Conservation (phyloP, 2,329 filamentous ascomycete genomes). For the Colletotrichum coccodes region DNA sequence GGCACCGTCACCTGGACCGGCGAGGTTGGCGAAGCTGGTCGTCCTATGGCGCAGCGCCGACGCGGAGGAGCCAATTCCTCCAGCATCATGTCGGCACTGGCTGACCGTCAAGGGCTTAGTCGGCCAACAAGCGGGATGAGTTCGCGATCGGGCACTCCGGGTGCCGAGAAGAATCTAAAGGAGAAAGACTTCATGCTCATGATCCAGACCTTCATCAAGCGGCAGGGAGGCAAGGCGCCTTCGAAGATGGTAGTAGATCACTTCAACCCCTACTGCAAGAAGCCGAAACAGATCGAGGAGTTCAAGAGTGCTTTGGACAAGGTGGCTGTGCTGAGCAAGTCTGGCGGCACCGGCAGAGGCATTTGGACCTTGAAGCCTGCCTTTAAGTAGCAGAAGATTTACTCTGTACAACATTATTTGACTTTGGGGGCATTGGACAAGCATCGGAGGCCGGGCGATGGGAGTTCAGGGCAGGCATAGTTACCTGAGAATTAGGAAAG, state of each 20-base stretch:
- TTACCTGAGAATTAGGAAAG: not conserved
- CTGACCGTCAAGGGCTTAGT: conserved; percentile 63
- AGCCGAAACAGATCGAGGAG: conserved; percentile 74
- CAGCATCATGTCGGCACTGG: conserved; percentile 65
- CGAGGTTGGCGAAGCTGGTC: conserved; percentile 79
- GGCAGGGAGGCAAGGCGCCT: conserved; percentile 81
- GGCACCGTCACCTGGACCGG: conserved; percentile 97
- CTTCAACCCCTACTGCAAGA: conserved; percentile 84
- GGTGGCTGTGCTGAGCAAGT: conserved; percentile 77
- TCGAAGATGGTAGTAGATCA: conserved; percentile 91
- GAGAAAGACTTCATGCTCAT: conserved; percentile 74
- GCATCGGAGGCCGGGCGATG: not conserved
- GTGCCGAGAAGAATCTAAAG: conserved; percentile 51
- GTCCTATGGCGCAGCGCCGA: conserved; percentile 66
- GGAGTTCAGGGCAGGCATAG: not conserved
- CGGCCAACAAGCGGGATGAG: conserved; percentile 49
- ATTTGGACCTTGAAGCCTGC: conserved; percentile 61
- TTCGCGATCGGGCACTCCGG: conserved; percentile 58
- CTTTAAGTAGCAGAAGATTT: not conserved
- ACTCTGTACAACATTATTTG: not conserved
- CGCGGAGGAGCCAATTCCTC: conserved; percentile 64
- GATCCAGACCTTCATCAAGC: conserved; percentile 82
- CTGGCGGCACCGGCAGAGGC: conserved; percentile 60
- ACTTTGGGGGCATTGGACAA: not conserved
- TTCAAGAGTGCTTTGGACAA: conserved; percentile 84